These are phyloP conservation scores for Tetrahymena thermophila DNA, from an alignment of 73 alveolate genomes.

Conservation along the genomic window DNA sequence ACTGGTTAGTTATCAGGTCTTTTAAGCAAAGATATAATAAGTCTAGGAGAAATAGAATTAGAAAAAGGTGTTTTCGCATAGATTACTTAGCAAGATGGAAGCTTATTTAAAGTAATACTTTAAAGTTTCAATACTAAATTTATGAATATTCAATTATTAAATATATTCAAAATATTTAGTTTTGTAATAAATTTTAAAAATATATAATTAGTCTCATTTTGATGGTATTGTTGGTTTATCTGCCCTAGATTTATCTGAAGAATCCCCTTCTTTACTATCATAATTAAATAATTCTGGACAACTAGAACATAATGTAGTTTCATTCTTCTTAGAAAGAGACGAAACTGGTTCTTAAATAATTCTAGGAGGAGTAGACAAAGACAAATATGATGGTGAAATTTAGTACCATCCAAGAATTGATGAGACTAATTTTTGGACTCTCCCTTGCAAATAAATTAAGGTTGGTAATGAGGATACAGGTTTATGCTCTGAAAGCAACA, in stretches of 20 bases:
- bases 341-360: conserved; percentile 35
- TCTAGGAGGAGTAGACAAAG: conserved; percentile 31
- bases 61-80: conserved; percentile 39
- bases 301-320: conserved; percentile 20
- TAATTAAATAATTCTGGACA: conserved; percentile 19
- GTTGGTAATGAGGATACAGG: conserved; percentile 34
- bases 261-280: conserved; percentile 25
- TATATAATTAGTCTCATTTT: neutral
- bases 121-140: neutral
- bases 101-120: conserved; percentile 9
- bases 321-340: conserved; percentile 38
- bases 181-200: neutral
- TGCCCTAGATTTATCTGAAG: conserved; percentile 36
- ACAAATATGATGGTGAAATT: conserved; percentile 32
- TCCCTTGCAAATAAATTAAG: conserved; percentile 31
- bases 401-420: conserved; percentile 30
- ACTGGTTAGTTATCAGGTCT: conserved; percentile 43
- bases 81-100: conserved; percentile 40
- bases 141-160: neutral
- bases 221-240: conserved; percentile 51
- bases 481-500: conserved; percentile 17
- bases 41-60: conserved; percentile 25
- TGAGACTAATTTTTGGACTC: conserved; percentile 45
- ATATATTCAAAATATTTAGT: neutral
- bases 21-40: conserved; percentile 35